Evolutionary conservation across 1,139 yeast species (phyloP).

Genomic region (Suhomyces yuchorum): DNA sequence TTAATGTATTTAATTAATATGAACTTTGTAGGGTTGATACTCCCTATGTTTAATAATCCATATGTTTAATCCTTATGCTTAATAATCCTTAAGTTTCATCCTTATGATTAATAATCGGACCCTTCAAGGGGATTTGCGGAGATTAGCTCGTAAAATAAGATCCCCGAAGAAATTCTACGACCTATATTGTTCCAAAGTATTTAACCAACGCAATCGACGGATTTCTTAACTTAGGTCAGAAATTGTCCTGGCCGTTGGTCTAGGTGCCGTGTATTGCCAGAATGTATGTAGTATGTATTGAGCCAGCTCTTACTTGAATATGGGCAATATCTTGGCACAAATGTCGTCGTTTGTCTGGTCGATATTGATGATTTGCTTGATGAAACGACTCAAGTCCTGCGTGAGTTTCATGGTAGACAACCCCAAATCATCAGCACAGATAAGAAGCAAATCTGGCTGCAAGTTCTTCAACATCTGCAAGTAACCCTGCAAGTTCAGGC

Average conservation of each 20-base stretch:
- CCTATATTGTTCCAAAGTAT: too few relatives aligned
- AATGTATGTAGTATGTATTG: background rate
- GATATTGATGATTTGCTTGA: slow-evolving; percentile 39
- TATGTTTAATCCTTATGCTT: too few relatives aligned
- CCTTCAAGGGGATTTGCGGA: too few relatives aligned
- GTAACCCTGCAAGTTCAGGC: slow-evolving; percentile 48
- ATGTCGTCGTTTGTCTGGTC: slow-evolving; percentile 38
- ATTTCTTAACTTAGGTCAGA: background rate
- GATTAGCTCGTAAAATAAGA: too few relatives aligned
- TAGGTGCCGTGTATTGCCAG: background rate
- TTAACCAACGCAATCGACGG: too few relatives aligned
- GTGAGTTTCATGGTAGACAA: slow-evolving; percentile 30
- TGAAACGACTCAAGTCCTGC: slow-evolving; percentile 44
- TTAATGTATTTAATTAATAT: slow-evolving; percentile 7
- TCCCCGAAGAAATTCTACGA: too few relatives aligned
- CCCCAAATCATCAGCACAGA: slow-evolving; percentile 50
- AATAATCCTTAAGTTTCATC: too few relatives aligned
- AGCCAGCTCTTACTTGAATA: slow-evolving; percentile 22
- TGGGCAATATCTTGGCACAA: slow-evolving; percentile 28
- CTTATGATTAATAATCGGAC: too few relatives aligned
- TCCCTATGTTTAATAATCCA: too few relatives aligned
- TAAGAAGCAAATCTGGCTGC: slow-evolving; percentile 45
- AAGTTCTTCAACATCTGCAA: slow-evolving; percentile 44
- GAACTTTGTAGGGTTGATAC: background rate
- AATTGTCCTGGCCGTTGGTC: background rate